A percentile compares a stretch with the other conserved stretches of the same genome.
Evolutionary conservation across 345 rosid genomes (phyloP).

Genomic region (Reutealis trisperma): DNA sequence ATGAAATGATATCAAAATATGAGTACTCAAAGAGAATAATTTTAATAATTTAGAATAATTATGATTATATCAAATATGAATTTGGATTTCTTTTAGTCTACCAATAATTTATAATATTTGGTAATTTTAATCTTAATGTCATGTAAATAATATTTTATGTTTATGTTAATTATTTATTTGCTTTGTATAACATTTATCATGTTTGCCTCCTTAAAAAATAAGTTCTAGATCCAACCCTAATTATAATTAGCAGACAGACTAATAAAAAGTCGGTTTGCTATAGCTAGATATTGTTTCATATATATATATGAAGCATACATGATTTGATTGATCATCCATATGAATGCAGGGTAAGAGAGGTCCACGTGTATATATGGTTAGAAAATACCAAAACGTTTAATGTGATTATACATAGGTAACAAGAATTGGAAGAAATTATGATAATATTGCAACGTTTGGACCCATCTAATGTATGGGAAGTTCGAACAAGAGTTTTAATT

Average conservation of each 20-base stretch:
- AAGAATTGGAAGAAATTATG: background rate
- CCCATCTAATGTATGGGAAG: background rate
- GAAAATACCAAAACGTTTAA: background rate
- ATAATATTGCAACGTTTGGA: background rate
- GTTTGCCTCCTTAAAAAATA: too few species aligned
- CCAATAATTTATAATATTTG: too few species aligned
- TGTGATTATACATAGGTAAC: background rate
- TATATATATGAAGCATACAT: background rate
- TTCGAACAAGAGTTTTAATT: background rate
- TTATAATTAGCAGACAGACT: background rate
- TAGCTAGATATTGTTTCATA: slow-evolving; percentile 4
- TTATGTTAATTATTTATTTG: too few species aligned
- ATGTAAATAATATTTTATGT: too few species aligned
- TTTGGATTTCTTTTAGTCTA: too few species aligned
- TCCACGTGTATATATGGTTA: background rate
- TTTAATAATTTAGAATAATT: too few species aligned
- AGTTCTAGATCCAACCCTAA: too few species aligned
- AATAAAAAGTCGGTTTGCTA: background rate
- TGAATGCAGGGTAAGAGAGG: background rate
- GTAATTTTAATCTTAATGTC: too few species aligned
- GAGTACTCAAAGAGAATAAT: too few species aligned
- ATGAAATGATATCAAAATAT: too few species aligned
- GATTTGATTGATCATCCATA: slow-evolving; percentile 1
- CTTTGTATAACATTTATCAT: too few species aligned
- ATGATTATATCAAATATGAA: too few species aligned